Evolutionary conservation across 306 rosid genomes (phyloP), one percentile per base, ranked within the genome.

Genomic region (Trifolium dubium): DNA sequence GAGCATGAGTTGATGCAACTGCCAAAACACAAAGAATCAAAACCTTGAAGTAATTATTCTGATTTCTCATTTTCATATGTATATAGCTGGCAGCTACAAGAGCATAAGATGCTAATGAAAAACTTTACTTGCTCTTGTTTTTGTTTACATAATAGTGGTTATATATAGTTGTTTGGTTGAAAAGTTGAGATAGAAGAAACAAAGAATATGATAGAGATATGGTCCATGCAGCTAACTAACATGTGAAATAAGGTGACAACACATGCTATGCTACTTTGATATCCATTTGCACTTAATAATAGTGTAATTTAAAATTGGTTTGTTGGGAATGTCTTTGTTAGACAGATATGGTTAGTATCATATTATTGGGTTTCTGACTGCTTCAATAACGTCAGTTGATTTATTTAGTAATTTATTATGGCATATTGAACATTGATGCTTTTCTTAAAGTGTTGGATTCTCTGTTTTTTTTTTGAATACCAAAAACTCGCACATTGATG

Each of bases 1-100:
- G 89, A 81, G 94, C 96, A 60, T 83, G 85, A 61, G 78, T 32
- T 41, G 83, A 79, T 59, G 82, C 40, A 37, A 1, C 87, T 43
- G 82, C 88, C 19, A 80, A 28, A 68, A 88, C 46, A 53, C 88
- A 83, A 6, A 88, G 14, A 34, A 73, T 64, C 15, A 86, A 23
- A 40, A 77, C 53, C 76, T 67, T 81, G 9, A 77, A 74, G 43
- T 15, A 49, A 35, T 18, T 19, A 54, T 23, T 46, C 31, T 54
- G 70, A 30, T 79, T 64, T 39, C 62, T 80, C 93, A 87, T 91
- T 77, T 70, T 37, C 53, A 28, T 7, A 15, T 4, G 59, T 54
- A 30, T 63, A 40, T 41, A 46, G 54, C 31, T 50, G 23, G 23
- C 56, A 15, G 62, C 32, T 56, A 56, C 2, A 12, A 56, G 63